These are phyloP conservation scores for Talaromyces pinophilus DNA, from an alignment of 2,329 filamentous ascomycete species.

Conservation along the genomic window DNA sequence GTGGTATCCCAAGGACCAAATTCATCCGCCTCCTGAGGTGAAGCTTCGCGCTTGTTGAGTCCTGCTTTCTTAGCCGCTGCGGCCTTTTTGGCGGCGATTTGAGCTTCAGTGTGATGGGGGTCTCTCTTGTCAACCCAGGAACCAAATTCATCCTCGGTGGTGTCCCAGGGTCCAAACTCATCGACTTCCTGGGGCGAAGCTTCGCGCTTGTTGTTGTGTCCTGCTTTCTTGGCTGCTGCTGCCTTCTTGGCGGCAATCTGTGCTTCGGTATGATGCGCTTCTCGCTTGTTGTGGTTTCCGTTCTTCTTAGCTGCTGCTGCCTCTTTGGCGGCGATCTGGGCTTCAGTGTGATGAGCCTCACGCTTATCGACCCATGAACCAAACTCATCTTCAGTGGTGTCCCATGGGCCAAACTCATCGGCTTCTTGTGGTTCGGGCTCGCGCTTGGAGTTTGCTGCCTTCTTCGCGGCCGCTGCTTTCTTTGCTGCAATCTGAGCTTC, in stretches of 20 bases:
- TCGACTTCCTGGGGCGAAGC: neutral
- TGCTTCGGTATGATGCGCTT: neutral
- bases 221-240: neutral
- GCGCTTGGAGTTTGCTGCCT: neutral
- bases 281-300: neutral
- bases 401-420: conserved; percentile 6
- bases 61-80: neutral
- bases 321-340: conserved; percentile 6
- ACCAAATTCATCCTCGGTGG: conserved; percentile 3
- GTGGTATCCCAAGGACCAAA: conserved; percentile 3
- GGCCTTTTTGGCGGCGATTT: conserved; percentile 8
- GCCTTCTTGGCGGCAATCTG: neutral
- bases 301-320: neutral
- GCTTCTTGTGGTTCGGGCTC: neutral
- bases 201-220: neutral
- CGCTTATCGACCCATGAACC: neutral
- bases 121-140: conserved; percentile 10
- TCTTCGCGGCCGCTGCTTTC: neutral
- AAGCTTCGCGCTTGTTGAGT: neutral
- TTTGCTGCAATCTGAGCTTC: neutral
- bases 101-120: conserved; percentile 3
- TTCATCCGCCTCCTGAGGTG: neutral
- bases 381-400: neutral
- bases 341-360: neutral
- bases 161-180: conserved; percentile 8